These are phyloP conservation scores for Artomyces pyxidatus DNA, from an alignment of 768 basidiomycete genomes.

Conservation along the genomic window DNA sequence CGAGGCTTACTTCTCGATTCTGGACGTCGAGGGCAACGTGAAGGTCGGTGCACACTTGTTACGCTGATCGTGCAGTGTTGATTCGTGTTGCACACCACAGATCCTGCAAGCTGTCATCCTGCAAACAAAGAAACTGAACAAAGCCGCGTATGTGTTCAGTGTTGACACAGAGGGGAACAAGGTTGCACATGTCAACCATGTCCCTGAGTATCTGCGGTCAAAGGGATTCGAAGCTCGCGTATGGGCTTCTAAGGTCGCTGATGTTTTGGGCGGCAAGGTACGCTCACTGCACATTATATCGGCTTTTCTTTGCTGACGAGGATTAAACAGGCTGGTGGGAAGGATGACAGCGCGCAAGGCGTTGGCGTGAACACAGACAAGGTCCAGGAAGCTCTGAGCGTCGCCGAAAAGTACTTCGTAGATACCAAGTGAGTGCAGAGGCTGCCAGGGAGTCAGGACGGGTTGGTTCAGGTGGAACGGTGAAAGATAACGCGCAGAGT, in stretches of 20 bases:
- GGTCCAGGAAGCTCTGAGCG: constrained; percentile 57
- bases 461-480: no score
- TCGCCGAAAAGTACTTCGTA: constrained; percentile 32
- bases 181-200: constrained; percentile 82
- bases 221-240: constrained; percentile 72
- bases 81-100: constrained; percentile 29
- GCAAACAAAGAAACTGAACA: constrained; percentile 74
- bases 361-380: constrained; percentile 62
- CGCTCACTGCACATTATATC: constrained; percentile 6
- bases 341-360: constrained; percentile 87
- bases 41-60: constrained; percentile 45
- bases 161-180: constrained; percentile 60
- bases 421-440: constrained; percentile 8
- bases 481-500: no score
- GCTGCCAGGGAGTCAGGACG: no score
- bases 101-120: constrained; percentile 67
- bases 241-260: constrained; percentile 80
- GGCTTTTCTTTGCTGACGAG: background rate
- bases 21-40: constrained; percentile 77
- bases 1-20: constrained; percentile 56
- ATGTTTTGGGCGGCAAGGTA: constrained; percentile 88
- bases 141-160: constrained; percentile 86
- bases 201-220: constrained; percentile 54
- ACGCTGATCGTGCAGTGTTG: background rate
- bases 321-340: constrained; percentile 74